Conservation (phyloP, 805 yeast genomes). For the Vanderwaltozyma yarrowii region DNA sequence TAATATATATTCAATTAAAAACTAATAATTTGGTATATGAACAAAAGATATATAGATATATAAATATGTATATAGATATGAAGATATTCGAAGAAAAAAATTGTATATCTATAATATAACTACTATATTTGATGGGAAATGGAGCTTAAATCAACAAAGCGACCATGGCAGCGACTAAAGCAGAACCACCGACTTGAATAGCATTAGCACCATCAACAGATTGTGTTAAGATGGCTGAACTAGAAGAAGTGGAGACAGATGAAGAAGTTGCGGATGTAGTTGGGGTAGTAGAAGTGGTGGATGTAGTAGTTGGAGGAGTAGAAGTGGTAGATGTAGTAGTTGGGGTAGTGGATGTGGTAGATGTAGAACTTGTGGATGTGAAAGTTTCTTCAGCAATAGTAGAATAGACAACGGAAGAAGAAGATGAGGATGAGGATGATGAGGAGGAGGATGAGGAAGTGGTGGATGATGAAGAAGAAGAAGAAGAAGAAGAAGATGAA, state of each 20-base stretch:
- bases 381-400: constrained; percentile 5
- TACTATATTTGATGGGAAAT: too few species aligned
- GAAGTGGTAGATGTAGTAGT: constrained; percentile 13
- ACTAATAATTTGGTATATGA: too few species aligned
- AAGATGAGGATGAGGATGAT: constrained; percentile 8
- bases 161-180: constrained; percentile 17
- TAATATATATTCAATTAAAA: too few species aligned
- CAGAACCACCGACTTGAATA: constrained; percentile 18
- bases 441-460: constrained; percentile 12
- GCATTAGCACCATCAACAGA: constrained; percentile 20
- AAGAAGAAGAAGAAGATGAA: constrained; percentile 14
- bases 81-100: not conserved
- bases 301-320: constrained; percentile 13
- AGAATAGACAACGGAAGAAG: constrained; percentile 9
- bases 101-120: too few species aligned
- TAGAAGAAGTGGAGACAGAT: constrained; percentile 28
- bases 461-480: constrained; percentile 13
- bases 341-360: constrained; percentile 14
- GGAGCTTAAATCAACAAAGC: constrained; percentile 23
- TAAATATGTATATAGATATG: not conserved
- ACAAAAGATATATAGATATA: not conserved
- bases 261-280: constrained; percentile 12
- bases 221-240: constrained; percentile 38
- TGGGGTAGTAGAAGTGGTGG: constrained; percentile 2
- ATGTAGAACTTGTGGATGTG: constrained; percentile 6